Evolutionary conservation across 1,139 yeast species (phyloP), one percentile per base, ranked within the genome.

Genomic region (Sugiyamaella sp.): DNA sequence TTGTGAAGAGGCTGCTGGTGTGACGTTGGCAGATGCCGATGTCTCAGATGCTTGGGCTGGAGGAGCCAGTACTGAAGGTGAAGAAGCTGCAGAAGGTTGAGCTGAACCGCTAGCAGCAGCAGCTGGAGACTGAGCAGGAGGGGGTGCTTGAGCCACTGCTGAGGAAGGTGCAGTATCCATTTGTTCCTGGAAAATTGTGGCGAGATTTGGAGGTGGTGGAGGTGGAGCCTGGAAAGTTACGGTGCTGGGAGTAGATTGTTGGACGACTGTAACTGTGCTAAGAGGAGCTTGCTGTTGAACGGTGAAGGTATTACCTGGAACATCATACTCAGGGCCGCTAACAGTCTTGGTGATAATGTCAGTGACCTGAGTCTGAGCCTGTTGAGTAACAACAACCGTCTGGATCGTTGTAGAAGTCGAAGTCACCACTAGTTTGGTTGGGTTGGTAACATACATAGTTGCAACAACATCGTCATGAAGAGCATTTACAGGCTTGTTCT

Each of bases 311-410:
- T 40, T 19, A 8, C 24, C 40, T 35, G 48, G 37, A 37, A 14
- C n/a, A 19, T 35, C 39, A 14, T 42, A 17, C 27, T 46, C 54
- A 22, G 45, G 22, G 12, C 47, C 39, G 8, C 46, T 39, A 12
- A 42, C 51, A 12, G 42, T 40, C 24, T 52, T 37, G 10, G 39
- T 38, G 10, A 46, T 24, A 10, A 43, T 47, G 10, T 29, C 37
- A 33, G 51, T 39, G 5, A 32, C 49, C 16, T 12, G 51, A 8
- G 42, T 14, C 10, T 25, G 25, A 17, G 16, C 42, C 14, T 43
- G 27, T 19, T 43, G 38, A 22, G 48, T 42, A 12, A 49, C 52
- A 35, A 49, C 21, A 2, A 49, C 47, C 6, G 52, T 49, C 17
- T 24, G 19, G 16, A 49, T 17, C 20, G 49, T 46, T 2, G 49